Evolutionary conservation across 2,329 filamentous ascomycete genomes (phyloP).

Genomic region (Microsporum ferrugineum): DNA sequence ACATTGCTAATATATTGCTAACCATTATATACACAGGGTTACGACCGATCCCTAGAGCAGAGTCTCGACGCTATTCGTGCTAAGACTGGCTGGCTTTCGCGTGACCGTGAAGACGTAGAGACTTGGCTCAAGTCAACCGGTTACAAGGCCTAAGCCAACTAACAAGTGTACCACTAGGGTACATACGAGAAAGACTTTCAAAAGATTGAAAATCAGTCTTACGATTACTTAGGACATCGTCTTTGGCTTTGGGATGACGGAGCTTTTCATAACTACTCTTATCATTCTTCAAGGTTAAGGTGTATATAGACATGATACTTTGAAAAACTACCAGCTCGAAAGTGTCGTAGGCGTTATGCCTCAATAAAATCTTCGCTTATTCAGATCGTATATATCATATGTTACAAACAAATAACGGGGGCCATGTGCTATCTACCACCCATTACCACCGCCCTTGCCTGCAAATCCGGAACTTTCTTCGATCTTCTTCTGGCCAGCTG

Average conservation of each 20-base stretch:
- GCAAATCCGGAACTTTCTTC: constrained; percentile 32
- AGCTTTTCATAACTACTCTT: neutral
- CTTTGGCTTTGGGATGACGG: neutral
- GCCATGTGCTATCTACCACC: neutral
- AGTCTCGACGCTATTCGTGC: constrained; percentile 73
- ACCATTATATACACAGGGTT: constrained; percentile 42
- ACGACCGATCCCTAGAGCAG: constrained; percentile 80
- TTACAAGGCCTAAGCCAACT: constrained; percentile 34
- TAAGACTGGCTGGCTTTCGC: constrained; percentile 69
- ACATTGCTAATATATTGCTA: constrained; percentile 7
- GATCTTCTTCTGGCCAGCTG: constrained; percentile 35
- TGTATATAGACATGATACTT: neutral
- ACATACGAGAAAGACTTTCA: neutral
- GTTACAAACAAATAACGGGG: neutral
- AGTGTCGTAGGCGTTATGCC: neutral
- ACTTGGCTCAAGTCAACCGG: constrained; percentile 57
- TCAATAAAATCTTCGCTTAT: neutral
- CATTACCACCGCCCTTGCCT: constrained; percentile 22
- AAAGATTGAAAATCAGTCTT: neutral
- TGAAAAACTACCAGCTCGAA: neutral
- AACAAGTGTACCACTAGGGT: neutral
- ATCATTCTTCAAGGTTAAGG: neutral
- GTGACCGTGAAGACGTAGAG: constrained; percentile 67
- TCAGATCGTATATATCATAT: neutral
- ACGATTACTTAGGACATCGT: neutral